phyloP scores from a whole-genome alignment of 768 basidiomycete species.

The Mycena olivaceomarginata region DNA sequence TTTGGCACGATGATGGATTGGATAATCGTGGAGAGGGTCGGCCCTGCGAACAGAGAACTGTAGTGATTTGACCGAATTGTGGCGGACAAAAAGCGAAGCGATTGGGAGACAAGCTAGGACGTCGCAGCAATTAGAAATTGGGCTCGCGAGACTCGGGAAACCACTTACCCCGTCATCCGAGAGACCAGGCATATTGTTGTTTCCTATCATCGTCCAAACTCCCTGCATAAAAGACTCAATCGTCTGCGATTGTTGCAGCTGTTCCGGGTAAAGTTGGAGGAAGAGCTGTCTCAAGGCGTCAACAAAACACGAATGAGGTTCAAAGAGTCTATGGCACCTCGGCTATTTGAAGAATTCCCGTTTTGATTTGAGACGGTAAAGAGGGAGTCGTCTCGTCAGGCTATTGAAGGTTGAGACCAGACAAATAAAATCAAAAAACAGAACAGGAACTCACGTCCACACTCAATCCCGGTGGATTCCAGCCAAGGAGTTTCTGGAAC shows the following conservation, averaged over 20 bases:
- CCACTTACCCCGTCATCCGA: constrained; percentile 80
- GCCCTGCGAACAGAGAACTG: constrained; percentile 87
- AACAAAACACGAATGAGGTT: neutral
- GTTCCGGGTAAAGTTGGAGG: constrained; percentile 89
- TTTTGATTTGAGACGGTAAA: constrained; percentile 92
- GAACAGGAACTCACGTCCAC: constrained; percentile 76
- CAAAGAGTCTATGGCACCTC: constrained; percentile 72
- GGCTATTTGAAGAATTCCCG: constrained; percentile 91
- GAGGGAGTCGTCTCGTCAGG: constrained; percentile 90
- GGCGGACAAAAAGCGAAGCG: constrained; percentile 93
- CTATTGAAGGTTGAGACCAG: constrained; percentile 57
- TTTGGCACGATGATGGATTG: constrained; percentile 97
- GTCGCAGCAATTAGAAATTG: neutral
- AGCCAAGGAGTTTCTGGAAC: constrained; percentile 88
- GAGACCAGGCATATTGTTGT: constrained; percentile 79
- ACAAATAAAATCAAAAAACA: constrained; percentile 1
- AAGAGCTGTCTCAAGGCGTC: constrained; percentile 71
- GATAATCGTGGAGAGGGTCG: constrained; percentile 88
- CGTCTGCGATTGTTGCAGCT: constrained; percentile 76
- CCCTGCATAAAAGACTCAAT: constrained; percentile 87
- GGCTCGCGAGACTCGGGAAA: neutral
- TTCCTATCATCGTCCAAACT: constrained; percentile 93
- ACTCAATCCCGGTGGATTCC: constrained; percentile 82
- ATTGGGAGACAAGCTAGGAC: constrained; percentile 89
- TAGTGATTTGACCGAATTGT: constrained; percentile 94